These are phyloP conservation scores for Mycena rosella DNA, from an alignment of 768 basidiomycete species.

Conservation along the genomic window DNA sequence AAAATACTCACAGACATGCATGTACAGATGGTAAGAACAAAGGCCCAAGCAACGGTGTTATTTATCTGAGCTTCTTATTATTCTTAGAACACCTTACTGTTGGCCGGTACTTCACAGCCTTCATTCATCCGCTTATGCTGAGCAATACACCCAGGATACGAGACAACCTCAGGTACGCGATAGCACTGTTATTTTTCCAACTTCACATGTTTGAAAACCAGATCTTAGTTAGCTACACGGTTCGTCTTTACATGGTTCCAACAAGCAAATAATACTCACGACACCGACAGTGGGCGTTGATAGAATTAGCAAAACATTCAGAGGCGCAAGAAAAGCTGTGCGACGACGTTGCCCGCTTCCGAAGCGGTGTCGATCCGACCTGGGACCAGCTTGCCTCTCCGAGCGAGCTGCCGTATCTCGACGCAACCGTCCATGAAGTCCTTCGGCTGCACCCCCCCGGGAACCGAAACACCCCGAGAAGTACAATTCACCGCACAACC, in stretches of 20 bases:
- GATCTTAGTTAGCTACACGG: constrained; percentile 52
- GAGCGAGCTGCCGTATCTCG: constrained; percentile 67
- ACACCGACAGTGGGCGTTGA: constrained; percentile 60
- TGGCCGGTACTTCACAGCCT: constrained; percentile 46
- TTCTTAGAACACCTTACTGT: constrained; percentile 49
- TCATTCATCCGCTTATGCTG: too few species aligned
- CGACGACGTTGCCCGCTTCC: constrained; percentile 41
- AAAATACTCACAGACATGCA: constrained; percentile 2
- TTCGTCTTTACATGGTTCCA: too few species aligned
- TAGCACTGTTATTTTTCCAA: not conserved
- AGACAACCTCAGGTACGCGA: constrained; percentile 63
- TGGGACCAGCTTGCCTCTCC: constrained; percentile 14
- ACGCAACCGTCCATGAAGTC: constrained; percentile 62
- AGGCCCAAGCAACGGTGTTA: too few species aligned
- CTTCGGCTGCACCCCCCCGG: constrained; percentile 60
- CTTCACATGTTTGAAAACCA: not conserved
- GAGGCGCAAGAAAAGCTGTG: constrained; percentile 50
- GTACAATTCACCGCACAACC: constrained; percentile 40
- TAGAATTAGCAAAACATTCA: constrained; percentile 68
- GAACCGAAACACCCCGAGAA: constrained; percentile 48
- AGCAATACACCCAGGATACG: constrained; percentile 56
- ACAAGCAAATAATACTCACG: too few species aligned
- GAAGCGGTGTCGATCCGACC: not conserved
- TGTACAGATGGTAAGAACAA: constrained; percentile 25
- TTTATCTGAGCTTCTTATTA: not conserved